Base-by-base conservation (phyloP, 2,329 filamentous ascomycete species). In the Aureobasidium sp. region DNA sequence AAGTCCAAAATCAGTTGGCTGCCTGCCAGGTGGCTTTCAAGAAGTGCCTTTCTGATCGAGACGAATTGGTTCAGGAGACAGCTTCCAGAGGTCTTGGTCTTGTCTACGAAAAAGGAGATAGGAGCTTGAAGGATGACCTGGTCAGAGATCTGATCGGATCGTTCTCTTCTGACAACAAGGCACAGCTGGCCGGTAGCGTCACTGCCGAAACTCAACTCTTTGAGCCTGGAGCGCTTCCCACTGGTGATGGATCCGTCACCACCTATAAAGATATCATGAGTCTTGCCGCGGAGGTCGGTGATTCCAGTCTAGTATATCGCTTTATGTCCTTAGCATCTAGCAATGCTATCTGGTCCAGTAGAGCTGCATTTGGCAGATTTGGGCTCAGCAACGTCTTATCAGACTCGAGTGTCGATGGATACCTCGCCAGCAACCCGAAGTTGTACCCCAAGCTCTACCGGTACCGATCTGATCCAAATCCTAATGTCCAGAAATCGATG, bases 281-380 rank as follows among this genome's bases (percentile, higher is more conserved):
- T 67, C 79, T 99, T 52, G 94, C 94, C n/a, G 90, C 93, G 47
- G 94, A 99, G 75, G 92, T 97, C 37, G 94, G 94, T 12, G 93
- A 99, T 69, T 93, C 94, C 63, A 92, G 89, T 67, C 79, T 99
- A n/a, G 90, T 97, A 1, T 99, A 99, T 78, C 91, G 92, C 64
- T 97, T 99, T 76, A 99, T 99, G 94, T 93, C 92, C 0, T 81
- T 99, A 67, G 94, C 94, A 2, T 91, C 91, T 1, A 96, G 97
- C 70, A 95, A 96, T 52, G 91, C 92, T 0, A 95, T 96, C 17
- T 99, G 94, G 94, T 93, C 91, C 1, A 96, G 91, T n/a, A 85
- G 94, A 56, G 95, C 94, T 0, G 94, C 94, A 0, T 97, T 99
- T 74, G 94, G 94, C 2, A 84, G 91, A 12, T 97, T 97, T 67